phyloP scores from a whole-genome alignment of 129 eudicot species.

The carrot (Daucus carota) region DNA sequence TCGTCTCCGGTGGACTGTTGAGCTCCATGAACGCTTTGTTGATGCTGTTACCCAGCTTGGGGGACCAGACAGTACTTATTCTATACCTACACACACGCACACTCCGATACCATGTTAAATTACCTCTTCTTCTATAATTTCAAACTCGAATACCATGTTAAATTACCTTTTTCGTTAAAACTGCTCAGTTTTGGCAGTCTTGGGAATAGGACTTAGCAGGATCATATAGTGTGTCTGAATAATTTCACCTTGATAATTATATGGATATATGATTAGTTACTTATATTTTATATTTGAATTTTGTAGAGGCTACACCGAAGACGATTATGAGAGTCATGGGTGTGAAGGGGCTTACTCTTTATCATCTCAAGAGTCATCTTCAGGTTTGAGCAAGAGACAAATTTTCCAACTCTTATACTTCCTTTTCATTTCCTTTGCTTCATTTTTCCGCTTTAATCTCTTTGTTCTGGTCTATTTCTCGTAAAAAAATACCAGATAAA shows the following conservation, averaged over 20 bases:
- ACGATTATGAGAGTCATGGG: constrained; percentile 99
- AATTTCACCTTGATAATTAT: no score
- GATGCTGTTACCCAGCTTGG: constrained; percentile 94
- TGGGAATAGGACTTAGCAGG: no score
- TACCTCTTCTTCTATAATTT: neutral
- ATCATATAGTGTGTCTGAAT: no score
- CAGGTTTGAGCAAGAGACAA: constrained; percentile 27
- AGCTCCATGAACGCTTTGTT: constrained; percentile 85
- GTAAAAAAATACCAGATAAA: neutral
- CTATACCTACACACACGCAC: neutral
- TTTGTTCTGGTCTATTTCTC: neutral
- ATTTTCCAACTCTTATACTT: neutral
- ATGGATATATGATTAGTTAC: neutral
- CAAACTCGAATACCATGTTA: neutral
- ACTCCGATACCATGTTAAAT: neutral
- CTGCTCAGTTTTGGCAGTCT: no score
- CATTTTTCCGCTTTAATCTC: neutral
- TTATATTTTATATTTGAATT: neutral
- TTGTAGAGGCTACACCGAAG: constrained; percentile 92
- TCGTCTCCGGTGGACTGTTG: constrained; percentile 81
- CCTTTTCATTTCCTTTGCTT: neutral
- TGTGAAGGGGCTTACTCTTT: constrained; percentile 93
- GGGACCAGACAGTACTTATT: constrained; percentile 66
- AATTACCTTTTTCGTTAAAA: neutral
- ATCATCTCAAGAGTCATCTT: constrained; percentile 83